phyloP scores from a whole-genome alignment of 129 eudicot genomes.

The Ambrosia artemisiifolia region DNA sequence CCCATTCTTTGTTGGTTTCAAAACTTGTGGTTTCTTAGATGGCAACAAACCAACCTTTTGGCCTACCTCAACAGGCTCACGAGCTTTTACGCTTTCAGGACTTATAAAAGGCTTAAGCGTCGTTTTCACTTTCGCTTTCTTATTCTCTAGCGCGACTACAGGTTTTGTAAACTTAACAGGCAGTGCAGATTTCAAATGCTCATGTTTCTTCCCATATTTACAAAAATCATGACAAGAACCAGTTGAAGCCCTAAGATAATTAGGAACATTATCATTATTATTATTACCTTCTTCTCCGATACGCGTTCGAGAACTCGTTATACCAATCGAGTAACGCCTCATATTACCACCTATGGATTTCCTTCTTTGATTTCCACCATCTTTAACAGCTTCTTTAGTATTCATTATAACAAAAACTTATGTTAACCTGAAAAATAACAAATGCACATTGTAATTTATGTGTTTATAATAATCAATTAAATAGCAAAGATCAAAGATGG shows the following conservation, averaged over 20 bases:
- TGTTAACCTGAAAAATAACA: neutral
- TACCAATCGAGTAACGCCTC: constrained; percentile 27
- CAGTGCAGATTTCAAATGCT: constrained; percentile 18
- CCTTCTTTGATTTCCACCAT: constrained; percentile 29
- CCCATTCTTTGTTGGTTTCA: constrained; percentile 25
- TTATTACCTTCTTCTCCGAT: constrained; percentile 25
- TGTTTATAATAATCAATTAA: constrained; percentile 7
- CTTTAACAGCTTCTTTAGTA: constrained; percentile 24
- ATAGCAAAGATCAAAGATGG: neutral
- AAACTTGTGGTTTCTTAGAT: constrained; percentile 30
- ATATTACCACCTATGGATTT: constrained; percentile 26
- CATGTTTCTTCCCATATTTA: constrained; percentile 54
- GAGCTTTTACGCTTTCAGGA: neutral
- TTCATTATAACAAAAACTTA: constrained; percentile 27
- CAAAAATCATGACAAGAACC: constrained; percentile 96
- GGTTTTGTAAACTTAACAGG: constrained; percentile 16
- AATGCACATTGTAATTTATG: neutral
- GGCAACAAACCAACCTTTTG: constrained; percentile 37
- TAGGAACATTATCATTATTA: constrained; percentile 28
- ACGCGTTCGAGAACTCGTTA: constrained; percentile 13
- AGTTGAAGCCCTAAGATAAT: constrained; percentile 82
- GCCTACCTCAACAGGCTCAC: constrained; percentile 38
- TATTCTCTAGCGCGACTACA: constrained; percentile 23
- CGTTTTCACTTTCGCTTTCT: constrained; percentile 23
- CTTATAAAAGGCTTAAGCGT: constrained; percentile 6